These are phyloP conservation scores for Fermentozyma sake DNA, from an alignment of 1,139 yeast genomes.

Conservation along the genomic window DNA sequence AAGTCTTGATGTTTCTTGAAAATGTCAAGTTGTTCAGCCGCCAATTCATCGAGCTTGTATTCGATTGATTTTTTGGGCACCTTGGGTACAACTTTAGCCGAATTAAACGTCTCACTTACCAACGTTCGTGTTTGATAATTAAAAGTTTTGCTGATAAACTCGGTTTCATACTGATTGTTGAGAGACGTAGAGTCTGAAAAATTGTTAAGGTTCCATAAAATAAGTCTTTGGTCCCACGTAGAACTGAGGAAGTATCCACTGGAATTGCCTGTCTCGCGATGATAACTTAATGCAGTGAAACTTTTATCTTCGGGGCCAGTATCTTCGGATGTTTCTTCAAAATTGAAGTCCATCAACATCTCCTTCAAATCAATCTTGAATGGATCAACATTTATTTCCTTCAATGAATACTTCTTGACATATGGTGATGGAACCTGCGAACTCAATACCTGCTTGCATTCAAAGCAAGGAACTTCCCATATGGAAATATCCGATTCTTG, in stretches of 20 bases:
- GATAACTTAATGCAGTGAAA: conserved; percentile 12
- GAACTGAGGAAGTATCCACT: conserved; percentile 20
- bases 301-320: conserved; percentile 8
- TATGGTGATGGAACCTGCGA: conserved; percentile 27
- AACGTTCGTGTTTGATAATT: conserved; percentile 7
- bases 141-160: conserved; percentile 7
- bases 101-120: conserved; percentile 9
- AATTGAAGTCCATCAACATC: conserved; percentile 1
- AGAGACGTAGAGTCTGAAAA: conserved; percentile 23
- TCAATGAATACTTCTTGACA: conserved; percentile 30
- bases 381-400: conserved; percentile 22
- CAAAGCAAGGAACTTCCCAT: conserved; percentile 71
- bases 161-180: conserved; percentile 9
- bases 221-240: conserved; percentile 22
- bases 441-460: conserved; percentile 55
- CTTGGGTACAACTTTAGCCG: conserved; percentile 4
- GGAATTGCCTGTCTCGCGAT: conserved; percentile 4
- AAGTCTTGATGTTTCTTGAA: conserved; percentile 38
- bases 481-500: conserved; percentile 56
- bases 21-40: conserved; percentile 6
- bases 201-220: conserved; percentile 30
- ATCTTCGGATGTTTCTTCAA: conserved; percentile 9
- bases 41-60: conserved; percentile 5
- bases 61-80: conserved; percentile 6
- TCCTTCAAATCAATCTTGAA: conserved; percentile 3